Evolutionary conservation across 345 rosid genomes (phyloP), one percentile per base, ranked within the genome.

Genomic region (Garcia nutans): DNA sequence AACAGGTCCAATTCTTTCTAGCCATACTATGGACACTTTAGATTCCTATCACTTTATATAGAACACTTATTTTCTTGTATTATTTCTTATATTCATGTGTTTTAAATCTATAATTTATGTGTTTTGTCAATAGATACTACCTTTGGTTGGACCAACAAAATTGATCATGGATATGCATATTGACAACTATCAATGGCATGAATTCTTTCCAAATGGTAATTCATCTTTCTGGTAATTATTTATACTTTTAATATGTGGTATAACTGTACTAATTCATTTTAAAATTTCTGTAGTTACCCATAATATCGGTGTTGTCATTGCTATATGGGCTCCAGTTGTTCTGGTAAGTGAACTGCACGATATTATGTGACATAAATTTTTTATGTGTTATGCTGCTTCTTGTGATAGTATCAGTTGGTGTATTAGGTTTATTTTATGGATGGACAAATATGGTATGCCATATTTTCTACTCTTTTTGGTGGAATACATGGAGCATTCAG

Each of bases 371-470:
- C 59, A 41, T 69, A 49, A 41, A 55, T 12, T 74, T 47, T 33
- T 13, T 75, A 12, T 66, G 11, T 17, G 5, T 24, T 26, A 49
- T 57, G 41, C 20, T 77, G 23, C 74, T 57, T 44, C 50, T 52
- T 58, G 17, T 24, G 31, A 28, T 62, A 55, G 76, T 26, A 33
- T 77, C 64, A 17, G 6, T 54, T 68, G 3, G 23, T 71, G 26
- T 78, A n/a, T 59, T 78, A 96, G 98, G 99, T 96, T 76, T 96
- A 96, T 83, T 96, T 92, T 72, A 87, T 89, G 97, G 99, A 96
- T 85, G 78, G 88, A 22, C 99, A 96, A 89, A 93, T 96, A 85
- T 96, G 99, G 99, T 96, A 96, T 82, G 87, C 97, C 83, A 96
- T 96, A 84, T 96, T 87, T 80, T 92, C 95, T 56, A 96, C 98